These are phyloP conservation scores for Canna indica DNA, from an alignment of 176 grass and related monocot species.

Conservation along the genomic window DNA sequence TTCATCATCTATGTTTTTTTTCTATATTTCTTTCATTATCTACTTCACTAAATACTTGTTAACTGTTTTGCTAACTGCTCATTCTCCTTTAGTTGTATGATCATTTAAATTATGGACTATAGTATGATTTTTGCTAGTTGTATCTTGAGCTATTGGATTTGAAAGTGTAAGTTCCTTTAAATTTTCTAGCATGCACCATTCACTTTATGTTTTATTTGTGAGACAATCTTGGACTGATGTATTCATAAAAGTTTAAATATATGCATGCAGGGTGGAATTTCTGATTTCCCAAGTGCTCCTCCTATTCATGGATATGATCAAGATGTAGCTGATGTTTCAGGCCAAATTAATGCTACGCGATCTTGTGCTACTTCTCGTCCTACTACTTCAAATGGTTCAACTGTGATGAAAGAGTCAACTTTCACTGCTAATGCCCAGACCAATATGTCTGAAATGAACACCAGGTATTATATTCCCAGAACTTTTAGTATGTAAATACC, in stretches of 20 bases:
- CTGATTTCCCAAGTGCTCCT: conserved; percentile 83
- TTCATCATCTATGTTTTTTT: not conserved
- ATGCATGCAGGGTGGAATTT: conserved; percentile 40
- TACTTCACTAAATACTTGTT: not conserved
- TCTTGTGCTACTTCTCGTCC: conserved; percentile 17
- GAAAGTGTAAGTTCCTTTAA: not conserved
- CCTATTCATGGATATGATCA: conserved; percentile 74
- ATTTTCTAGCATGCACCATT: not conserved
- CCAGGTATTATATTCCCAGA: conserved; percentile 42
- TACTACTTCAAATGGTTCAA: conserved; percentile 24
- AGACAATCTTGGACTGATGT: not conserved
- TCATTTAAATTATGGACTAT: not conserved
- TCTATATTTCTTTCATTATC: not conserved
- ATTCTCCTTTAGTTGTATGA: not conserved
- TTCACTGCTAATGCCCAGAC: conserved; percentile 24
- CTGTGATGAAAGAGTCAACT: conserved; percentile 31
- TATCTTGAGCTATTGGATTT: not conserved
- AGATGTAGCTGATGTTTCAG: conserved; percentile 36
- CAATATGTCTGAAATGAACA: conserved; percentile 34
- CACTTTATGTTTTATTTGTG: not conserved
- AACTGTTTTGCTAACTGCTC: not conserved
- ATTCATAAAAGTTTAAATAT: too few species aligned
- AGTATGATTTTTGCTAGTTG: not conserved
- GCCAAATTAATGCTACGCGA: conserved; percentile 11
- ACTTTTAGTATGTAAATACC: conserved; percentile 6